phyloP scores from a whole-genome alignment of 345 rosid species.

The Ceriops zippeliana region DNA sequence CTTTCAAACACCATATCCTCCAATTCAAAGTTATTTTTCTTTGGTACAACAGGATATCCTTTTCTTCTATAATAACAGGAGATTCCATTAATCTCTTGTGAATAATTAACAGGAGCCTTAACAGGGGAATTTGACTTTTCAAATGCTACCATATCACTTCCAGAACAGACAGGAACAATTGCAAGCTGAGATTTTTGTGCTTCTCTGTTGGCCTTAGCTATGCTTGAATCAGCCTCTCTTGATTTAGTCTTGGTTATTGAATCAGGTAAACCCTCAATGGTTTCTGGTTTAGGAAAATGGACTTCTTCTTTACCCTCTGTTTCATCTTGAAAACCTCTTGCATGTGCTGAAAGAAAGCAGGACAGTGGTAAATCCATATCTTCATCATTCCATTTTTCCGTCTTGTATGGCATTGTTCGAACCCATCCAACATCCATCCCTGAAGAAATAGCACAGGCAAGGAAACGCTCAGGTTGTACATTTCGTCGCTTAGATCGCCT shows the following conservation, averaged over 20 bases:
- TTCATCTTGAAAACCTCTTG: constrained; percentile 19
- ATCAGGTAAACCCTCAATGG: constrained; percentile 14
- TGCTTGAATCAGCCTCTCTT: constrained; percentile 15
- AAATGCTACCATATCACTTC: constrained; percentile 29
- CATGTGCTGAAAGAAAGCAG: constrained; percentile 26
- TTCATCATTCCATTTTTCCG: constrained; percentile 40
- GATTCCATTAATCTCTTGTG: constrained; percentile 24
- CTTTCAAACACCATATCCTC: constrained; percentile 49
- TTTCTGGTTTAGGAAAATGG: constrained; percentile 11
- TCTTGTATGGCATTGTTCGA: constrained; percentile 41
- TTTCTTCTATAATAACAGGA: constrained; percentile 29
- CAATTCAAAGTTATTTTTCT: constrained; percentile 19
- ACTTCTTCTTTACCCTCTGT: constrained; percentile 20
- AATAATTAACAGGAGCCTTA: constrained; percentile 23
- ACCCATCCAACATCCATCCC: constrained; percentile 43
- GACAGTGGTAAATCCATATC: constrained; percentile 61
- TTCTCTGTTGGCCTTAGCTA: constrained; percentile 8
- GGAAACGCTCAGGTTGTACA: constrained; percentile 61
- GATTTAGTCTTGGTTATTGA: constrained; percentile 13
- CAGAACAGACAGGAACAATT: constrained; percentile 48
- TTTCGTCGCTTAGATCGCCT: constrained; percentile 74
- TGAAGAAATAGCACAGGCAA: constrained; percentile 35
- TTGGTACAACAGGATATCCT: constrained; percentile 1
- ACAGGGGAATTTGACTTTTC: constrained; percentile 35
- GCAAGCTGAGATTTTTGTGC: constrained; percentile 35